Evolutionary conservation across 192 early-diverging fungal genomes (phyloP), one percentile per base, ranked within the genome.

Genomic region (Powellomyces hirtus): DNA sequence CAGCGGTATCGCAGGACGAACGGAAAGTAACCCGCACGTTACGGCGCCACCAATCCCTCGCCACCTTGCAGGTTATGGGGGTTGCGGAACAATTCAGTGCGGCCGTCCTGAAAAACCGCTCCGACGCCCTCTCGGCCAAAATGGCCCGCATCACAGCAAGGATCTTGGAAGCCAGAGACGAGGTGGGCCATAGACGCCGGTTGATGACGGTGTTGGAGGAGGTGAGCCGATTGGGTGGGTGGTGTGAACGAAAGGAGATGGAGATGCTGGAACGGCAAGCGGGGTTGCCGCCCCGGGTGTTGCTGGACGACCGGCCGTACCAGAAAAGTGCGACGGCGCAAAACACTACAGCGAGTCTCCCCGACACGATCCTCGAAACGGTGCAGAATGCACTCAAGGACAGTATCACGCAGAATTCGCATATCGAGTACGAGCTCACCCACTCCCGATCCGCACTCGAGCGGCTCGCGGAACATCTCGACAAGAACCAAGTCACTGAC

Each of bases 381-480:
- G 50, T 67, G 13, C 65, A 67, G 40, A 36, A 14, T 1, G 27
- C 18, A n/a, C 24, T 67, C 20, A 30, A 56, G 33, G 65, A 55
- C 3, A 34, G 36, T 24, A 22, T 57, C 52, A 67, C 7, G 7
- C 34, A 26, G 6, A 55, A 38, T 34, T n/a, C 50, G 24, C 22
- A 14, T 2, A 57, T 42, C 0, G 53, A 57, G 20, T 29, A 30
- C 1, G 65, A 67, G 38, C 24, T 56, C 6, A 31, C 35, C 2
- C 30, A 30, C 13, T 40, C 30, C n/a, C 50, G 35, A 22, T 13
- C 36, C 6, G 20, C 53, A 0, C 33, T 67, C 0, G 5, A 36
- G 22, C 11, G 37, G 20, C 37, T 57, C n/a, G 52, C 22, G 34
- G 34, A 36, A 37, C 8, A 67, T n/a, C 16, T 38, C 16, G 37